Base-by-base conservation (phyloP, 345 rosid genomes). In the Reutealis trisperma region DNA sequence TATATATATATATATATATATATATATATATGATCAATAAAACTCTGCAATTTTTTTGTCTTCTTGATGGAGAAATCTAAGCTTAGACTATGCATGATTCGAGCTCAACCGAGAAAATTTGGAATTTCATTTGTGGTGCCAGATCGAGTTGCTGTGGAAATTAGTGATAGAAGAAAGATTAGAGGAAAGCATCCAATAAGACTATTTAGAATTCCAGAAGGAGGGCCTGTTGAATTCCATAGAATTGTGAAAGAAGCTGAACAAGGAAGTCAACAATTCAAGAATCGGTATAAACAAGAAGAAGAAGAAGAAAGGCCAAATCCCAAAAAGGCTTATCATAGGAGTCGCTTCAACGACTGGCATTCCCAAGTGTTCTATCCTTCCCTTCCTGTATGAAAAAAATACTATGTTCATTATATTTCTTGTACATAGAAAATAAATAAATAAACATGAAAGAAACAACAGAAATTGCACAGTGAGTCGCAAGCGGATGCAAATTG, bases 301-400 rank as follows among this genome's bases (percentile, higher is more conserved):
- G 41, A 37, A 37, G 41, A 37, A 41, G 51, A 7, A n/a, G 22
- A 3, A 30, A 32, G 54, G 11, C 67, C 67, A 6, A 21, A 42
- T 62, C 67, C 67, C 19, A 44, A 27, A 2, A 73, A 44, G 58
- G 41, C 55, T 5, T 73, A 73, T 34, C 67, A 27, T 21, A 25
- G 76, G 68, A 37, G 59, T 10, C 37, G 76, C 49, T 62, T 73
- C 34, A 73, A 73, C 44, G 67, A 60, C 24, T 73, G 76, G 68
- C 34, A 15, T 41, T 19, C 57, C 2, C 58, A 45, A 27, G 37
- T 73, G 37, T 37, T 63, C 4, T 62, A 44, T 47, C 47, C 51
- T 12, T 47, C 14, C 6, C 41, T 37, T 5, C 41, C 41, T 37
- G 5, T 37, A 37, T 37, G 41, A 37, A 37, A 6, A 5, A 5